Conservation (phyloP, 2,329 filamentous ascomycete species). For the Scortechinia acanthostroma region DNA sequence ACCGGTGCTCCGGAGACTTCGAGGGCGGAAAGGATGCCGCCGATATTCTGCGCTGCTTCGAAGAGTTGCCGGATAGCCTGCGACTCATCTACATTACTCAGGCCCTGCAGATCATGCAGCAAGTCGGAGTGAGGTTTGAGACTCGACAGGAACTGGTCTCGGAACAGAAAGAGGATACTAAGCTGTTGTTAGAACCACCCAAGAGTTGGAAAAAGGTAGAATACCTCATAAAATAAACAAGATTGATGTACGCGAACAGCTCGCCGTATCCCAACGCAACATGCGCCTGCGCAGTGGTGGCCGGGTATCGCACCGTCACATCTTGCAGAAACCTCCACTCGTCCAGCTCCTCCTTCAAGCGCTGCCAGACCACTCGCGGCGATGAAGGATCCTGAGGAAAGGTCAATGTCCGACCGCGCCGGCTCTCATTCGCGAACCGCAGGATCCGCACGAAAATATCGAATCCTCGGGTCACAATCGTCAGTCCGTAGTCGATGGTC, state of each 20-base stretch:
- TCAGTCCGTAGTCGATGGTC: slow-evolving; percentile 20
- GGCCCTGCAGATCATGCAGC: slow-evolving; percentile 3
- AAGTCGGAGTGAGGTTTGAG: slow-evolving; percentile 14
- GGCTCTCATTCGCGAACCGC: slow-evolving; percentile 22
- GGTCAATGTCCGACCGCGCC: slow-evolving; percentile 12
- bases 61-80: slow-evolving; percentile 19
- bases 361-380: slow-evolving; percentile 13
- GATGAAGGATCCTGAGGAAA: background rate
- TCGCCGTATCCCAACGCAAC: slow-evolving; percentile 23
- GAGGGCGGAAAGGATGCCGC: slow-evolving; percentile 16
- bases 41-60: slow-evolving; percentile 19
- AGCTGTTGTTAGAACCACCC: background rate
- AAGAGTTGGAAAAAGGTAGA: background rate
- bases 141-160: slow-evolving; percentile 20
- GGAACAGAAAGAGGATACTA: slow-evolving; percentile 21
- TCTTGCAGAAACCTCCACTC: slow-evolving; percentile 23
- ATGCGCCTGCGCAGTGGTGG: slow-evolving; percentile 20
- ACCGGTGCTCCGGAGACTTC: slow-evolving; percentile 18
- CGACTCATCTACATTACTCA: slow-evolving; percentile 7
- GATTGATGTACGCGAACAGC: slow-evolving; percentile 24
- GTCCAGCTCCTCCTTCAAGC: slow-evolving; percentile 18
- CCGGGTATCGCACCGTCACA: slow-evolving; percentile 18
- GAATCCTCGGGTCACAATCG: slow-evolving; percentile 22
- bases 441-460: slow-evolving; percentile 24
- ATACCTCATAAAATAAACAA: slow-evolving; percentile 25